Base-by-base conservation (phyloP, 176 grass and related monocot species). In the Puya raimondii region DNA sequence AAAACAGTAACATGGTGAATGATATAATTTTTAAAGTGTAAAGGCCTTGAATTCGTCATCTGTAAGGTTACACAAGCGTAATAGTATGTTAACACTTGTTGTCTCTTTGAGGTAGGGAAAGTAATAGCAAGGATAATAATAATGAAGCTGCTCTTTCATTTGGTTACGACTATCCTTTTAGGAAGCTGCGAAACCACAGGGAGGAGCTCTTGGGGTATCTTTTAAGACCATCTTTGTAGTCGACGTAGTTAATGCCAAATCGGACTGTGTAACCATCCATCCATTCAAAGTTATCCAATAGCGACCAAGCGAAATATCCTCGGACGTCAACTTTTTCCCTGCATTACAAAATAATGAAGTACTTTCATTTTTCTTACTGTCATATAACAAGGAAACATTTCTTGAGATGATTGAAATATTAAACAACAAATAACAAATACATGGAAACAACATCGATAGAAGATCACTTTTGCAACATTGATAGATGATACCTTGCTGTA, bases 241-340 rank as follows among this genome's bases (percentile, higher is more conserved):
- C 74, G 3, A 96, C 73, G 50, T 83, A 91, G 49, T 83, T 80
- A 59, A 89, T 80, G 16, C 88, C 88, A 16, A 96, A 96, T 20
- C 92, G 78, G 13, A 96, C 85, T n/a, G 81, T 83, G 74, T 83
- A 96, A 16, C 92, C 92, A 69, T 82, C 83, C 77, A 79, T 71
- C 92, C 88, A 96, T 70, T 96, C 92, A 4, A 96, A 91, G 16
- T 96, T 89, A 76, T 96, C 92, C 47, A 89, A 84, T 17, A 96
- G 67, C 0, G 88, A 91, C 92, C 92, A 96, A 27, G 86, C 83
- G 64, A 96, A 96, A 51, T 85, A 96, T 73, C 88, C 92, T 68
- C 64, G 79, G 25, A 96, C 68, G 15, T 89, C 57, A 14, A 70
- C 81, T 53, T 86, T 84, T 83, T 87, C 2, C 79, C 92, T 96